Conservation (phyloP, 2,329 filamentous ascomycete genomes). For the Colletotrichum cereale region DNA sequence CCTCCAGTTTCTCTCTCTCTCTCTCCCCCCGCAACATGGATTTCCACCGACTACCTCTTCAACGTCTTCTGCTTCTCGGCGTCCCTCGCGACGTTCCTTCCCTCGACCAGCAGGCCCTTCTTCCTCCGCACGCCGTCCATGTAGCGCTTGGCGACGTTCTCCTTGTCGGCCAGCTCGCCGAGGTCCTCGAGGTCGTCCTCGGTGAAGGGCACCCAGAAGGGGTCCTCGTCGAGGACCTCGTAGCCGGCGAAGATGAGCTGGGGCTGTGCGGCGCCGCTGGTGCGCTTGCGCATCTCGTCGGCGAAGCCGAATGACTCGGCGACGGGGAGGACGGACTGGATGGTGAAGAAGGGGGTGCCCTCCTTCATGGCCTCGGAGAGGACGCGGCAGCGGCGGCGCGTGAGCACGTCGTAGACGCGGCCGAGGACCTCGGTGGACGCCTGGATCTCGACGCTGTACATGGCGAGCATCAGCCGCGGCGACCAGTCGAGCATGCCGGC, state of each 20-base stretch:
- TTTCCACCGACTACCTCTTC: conserved; percentile 65
- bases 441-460: conserved; percentile 99
- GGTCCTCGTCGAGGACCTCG: conserved; percentile 93
- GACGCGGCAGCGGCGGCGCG: conserved; percentile 88
- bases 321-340: conserved; percentile 87
- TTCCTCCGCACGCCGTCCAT: conserved; percentile 88
- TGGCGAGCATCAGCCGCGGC: conserved; percentile 92
- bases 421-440: conserved; percentile 95
- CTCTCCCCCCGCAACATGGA: not conserved
- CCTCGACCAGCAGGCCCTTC: conserved; percentile 90
- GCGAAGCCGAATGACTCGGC: conserved; percentile 96
- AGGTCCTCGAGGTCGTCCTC: conserved; percentile 97
- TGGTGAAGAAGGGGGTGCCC: conserved; percentile 96
- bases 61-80: conserved; percentile 90
- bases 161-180: conserved; percentile 90
- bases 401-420: conserved; percentile 97
- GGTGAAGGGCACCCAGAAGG: conserved; percentile 96
- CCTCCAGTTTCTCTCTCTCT: too few relatives aligned
- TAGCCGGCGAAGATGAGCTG: conserved; percentile 95
- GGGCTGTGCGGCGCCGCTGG: conserved; percentile 88
- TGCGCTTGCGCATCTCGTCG: conserved; percentile 96
- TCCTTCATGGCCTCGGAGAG: conserved; percentile 93
- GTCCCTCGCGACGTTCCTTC: conserved; percentile 81
- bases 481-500: conserved; percentile 95
- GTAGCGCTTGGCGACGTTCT: conserved; percentile 97